These are phyloP conservation scores for Myxozyma mucilagina DNA, from an alignment of 805 yeast species.

Conservation along the genomic window DNA sequence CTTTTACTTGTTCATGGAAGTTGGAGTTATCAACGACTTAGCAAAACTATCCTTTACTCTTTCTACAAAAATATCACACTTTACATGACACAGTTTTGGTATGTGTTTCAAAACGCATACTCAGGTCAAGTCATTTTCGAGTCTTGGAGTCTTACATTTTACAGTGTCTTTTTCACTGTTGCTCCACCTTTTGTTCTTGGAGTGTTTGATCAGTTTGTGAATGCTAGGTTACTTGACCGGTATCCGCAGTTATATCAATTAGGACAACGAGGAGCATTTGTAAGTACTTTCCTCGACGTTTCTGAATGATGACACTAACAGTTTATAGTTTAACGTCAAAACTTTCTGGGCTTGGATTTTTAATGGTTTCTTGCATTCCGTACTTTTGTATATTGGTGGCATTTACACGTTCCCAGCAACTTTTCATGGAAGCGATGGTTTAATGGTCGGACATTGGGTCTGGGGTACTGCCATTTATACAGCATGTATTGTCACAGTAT, in stretches of 20 bases:
- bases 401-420: slow-evolving; percentile 68
- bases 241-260: slow-evolving; percentile 91
- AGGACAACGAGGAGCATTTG: slow-evolving; percentile 82
- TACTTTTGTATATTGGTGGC: slow-evolving; percentile 74
- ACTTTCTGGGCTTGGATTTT: slow-evolving; percentile 97
- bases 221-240: slow-evolving; percentile 81
- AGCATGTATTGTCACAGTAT: slow-evolving; percentile 79
- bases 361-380: slow-evolving; percentile 94
- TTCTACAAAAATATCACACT: slow-evolving; percentile 94
- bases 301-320: background rate
- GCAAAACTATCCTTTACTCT: slow-evolving; percentile 88
- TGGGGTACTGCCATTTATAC: slow-evolving; percentile 93
- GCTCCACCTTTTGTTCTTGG: slow-evolving; percentile 96
- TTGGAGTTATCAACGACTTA: slow-evolving; percentile 95
- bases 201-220: slow-evolving; percentile 93
- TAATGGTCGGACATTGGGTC: slow-evolving; percentile 82
- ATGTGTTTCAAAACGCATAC: slow-evolving; percentile 84
- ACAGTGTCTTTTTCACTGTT: slow-evolving; percentile 91
- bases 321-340: slow-evolving; percentile 65
- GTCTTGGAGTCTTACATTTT: slow-evolving; percentile 96
- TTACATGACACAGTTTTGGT: slow-evolving; percentile 99
- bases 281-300: slow-evolving; percentile 3
- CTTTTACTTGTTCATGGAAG: slow-evolving; percentile 90
- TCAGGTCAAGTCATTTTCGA: slow-evolving; percentile 96
- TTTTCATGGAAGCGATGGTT: slow-evolving; percentile 61